These are phyloP conservation scores for Polyplosphaeria fusca DNA, from an alignment of 495 filamentous ascomycete species.

Conservation along the genomic window DNA sequence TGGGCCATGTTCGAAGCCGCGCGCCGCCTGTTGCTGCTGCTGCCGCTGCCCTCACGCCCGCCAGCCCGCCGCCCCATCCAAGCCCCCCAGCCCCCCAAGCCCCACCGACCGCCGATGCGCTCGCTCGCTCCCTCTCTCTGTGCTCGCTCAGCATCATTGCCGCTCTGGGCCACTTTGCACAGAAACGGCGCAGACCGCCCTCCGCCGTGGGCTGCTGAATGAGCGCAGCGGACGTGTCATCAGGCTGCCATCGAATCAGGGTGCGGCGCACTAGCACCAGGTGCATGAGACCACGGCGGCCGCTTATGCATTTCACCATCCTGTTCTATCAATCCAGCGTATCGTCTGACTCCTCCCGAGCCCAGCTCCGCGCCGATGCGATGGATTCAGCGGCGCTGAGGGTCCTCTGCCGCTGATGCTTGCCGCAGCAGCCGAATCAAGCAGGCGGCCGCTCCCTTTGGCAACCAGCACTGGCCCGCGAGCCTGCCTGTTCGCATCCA, in stretches of 20 bases:
- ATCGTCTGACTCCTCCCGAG: conserved; percentile 33
- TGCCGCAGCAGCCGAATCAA: conserved; percentile 31
- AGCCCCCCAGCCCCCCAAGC: too few relatives aligned
- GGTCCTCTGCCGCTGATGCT: conserved; percentile 11
- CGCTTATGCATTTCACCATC: conserved; percentile 30
- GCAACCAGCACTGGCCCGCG: conserved; percentile 16
- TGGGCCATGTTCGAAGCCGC: conserved; percentile 4
- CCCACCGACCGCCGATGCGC: background rate
- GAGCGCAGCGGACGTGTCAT: conserved; percentile 25
- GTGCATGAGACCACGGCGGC: conserved; percentile 19
- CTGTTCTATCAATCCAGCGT: conserved; percentile 25
- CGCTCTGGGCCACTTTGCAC: conserved; percentile 6
- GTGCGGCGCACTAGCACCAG: conserved; percentile 16
- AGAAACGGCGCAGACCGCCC: conserved; percentile 20
- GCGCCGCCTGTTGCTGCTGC: too few relatives aligned
- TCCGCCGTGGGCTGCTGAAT: conserved; percentile 20
- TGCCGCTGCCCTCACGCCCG: background rate
- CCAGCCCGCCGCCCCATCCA: background rate
- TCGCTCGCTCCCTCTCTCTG: too few relatives aligned
- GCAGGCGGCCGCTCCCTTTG: conserved; percentile 26
- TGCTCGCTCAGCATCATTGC: background rate
- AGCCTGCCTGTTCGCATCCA: conserved; percentile 17
- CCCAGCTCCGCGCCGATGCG: conserved; percentile 2
- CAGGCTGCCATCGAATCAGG: conserved; percentile 20
- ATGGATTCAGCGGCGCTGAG: background rate